Evolutionary conservation across 306 rosid species (phyloP).

Genomic region (Glycyrrhiza uralensis): DNA sequence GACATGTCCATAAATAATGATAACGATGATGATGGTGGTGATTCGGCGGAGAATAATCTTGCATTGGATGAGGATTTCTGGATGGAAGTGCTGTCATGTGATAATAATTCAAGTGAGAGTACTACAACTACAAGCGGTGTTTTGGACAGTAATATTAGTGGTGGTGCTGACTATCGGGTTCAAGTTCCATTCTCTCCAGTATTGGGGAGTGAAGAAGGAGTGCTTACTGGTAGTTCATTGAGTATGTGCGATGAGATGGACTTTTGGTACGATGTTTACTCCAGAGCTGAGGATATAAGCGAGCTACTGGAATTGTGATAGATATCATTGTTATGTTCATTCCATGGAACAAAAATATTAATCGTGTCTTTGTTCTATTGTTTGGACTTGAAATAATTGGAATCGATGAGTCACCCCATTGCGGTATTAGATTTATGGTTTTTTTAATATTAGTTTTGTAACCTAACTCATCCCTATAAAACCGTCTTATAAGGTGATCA

Average conservation of each 20-base stretch:
- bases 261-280: constrained; percentile 61
- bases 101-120: constrained; percentile 21
- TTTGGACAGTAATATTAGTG: constrained; percentile 19
- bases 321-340: background rate
- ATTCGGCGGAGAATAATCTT: constrained; percentile 25
- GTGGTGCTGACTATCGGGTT: background rate
- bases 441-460: no score
- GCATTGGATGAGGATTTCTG: constrained; percentile 65
- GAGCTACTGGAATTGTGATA: constrained; percentile 34
- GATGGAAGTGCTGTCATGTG: constrained; percentile 58
- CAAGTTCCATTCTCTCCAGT: constrained; percentile 27
- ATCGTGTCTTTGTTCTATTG: background rate
- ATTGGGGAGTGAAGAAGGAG: constrained; percentile 2
- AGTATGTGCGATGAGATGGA: constrained; percentile 37
- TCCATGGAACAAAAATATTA: background rate
- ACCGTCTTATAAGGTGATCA: no score
- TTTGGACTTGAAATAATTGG: background rate
- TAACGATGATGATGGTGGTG: background rate
- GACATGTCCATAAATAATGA: background rate
- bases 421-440: no score
- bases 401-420: background rate
- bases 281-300: constrained; percentile 46
- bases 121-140: background rate
- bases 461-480: no score
- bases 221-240: constrained; percentile 11